phyloP scores from a whole-genome alignment of 31 red algal genomes.

The Bonnemaisonia californica region DNA sequence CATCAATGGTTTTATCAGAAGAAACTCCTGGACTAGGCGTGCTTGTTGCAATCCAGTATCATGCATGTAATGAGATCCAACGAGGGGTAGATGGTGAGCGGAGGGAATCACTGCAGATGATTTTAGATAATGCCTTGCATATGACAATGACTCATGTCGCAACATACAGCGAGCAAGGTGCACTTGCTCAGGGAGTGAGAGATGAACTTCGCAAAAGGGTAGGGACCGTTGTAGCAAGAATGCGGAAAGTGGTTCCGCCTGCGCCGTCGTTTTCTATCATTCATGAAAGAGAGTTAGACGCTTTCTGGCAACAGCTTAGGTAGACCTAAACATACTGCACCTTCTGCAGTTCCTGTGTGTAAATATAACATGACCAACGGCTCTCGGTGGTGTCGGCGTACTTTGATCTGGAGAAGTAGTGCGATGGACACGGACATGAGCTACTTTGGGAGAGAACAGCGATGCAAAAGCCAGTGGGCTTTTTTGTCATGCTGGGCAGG shows the following conservation, averaged over 20 bases:
- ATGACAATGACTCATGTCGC: conserved; percentile 50
- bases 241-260: conserved; percentile 49
- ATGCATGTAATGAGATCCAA: conserved; percentile 60
- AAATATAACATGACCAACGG: no score
- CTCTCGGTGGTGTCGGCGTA: no score
- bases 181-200: conserved; percentile 47
- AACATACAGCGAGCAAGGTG: conserved; percentile 39
- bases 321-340: background rate
- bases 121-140: conserved; percentile 64
- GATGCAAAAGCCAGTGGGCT: no score
- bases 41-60: conserved; percentile 46
- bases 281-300: conserved; percentile 32
- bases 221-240: conserved; percentile 40
- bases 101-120: conserved; percentile 31
- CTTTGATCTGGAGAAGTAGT: no score
- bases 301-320: conserved; percentile 43
- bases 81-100: conserved; percentile 49
- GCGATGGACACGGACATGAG: no score
- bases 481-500: no score
- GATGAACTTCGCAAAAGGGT: conserved; percentile 60
- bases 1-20: conserved; percentile 49
- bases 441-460: no score
- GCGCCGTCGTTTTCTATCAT: conserved; percentile 34
- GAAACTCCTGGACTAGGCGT: conserved; percentile 49
- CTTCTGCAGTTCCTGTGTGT: no score